Evolutionary conservation across 1,139 yeast species (phyloP).

Genomic region (Blastobotrys ciferrii): DNA sequence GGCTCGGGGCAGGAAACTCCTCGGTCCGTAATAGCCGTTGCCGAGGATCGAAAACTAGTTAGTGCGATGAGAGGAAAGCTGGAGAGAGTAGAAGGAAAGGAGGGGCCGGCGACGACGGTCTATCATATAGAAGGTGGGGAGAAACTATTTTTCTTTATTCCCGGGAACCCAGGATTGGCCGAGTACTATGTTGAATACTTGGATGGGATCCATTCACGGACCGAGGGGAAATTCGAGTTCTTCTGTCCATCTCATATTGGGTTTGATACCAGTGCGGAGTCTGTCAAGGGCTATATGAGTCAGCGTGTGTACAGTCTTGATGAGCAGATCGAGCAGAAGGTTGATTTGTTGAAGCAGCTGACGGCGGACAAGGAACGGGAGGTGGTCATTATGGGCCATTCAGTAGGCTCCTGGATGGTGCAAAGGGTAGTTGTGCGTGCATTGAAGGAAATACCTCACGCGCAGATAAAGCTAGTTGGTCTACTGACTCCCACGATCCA

Average conservation of each 20-base stretch:
- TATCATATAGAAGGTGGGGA: background rate
- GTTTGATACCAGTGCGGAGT: slow-evolving; percentile 31
- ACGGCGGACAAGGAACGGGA: slow-evolving; percentile 31
- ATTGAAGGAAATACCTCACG: slow-evolving; percentile 22
- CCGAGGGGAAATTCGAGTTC: slow-evolving; percentile 49
- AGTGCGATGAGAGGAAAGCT: background rate
- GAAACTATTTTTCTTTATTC: slow-evolving; percentile 49
- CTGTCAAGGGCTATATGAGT: slow-evolving; percentile 25
- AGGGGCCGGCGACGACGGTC: background rate
- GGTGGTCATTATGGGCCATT: slow-evolving; percentile 55
- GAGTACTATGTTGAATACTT: slow-evolving; percentile 56
- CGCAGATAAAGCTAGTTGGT: slow-evolving; percentile 45
- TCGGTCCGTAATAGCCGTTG: too few species aligned
- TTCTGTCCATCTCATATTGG: slow-evolving; percentile 60
- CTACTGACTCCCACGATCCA: slow-evolving; percentile 62
- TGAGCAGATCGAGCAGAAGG: slow-evolving; percentile 48
- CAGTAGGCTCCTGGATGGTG: slow-evolving; percentile 58
- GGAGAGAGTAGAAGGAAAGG: background rate
- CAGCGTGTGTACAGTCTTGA: slow-evolving; percentile 40
- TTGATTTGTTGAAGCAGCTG: slow-evolving; percentile 19
- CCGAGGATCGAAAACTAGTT: too few species aligned
- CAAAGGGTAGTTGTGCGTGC: slow-evolving; percentile 46
- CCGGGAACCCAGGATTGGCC: slow-evolving; percentile 68
- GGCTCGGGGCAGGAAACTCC: too few species aligned
- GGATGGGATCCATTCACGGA: slow-evolving; percentile 42